Percentiles rank a stretch among this genome's conserved stretches.
Conservation (phyloP, 306 rosid genomes). For the Corylus heterophylla region DNA sequence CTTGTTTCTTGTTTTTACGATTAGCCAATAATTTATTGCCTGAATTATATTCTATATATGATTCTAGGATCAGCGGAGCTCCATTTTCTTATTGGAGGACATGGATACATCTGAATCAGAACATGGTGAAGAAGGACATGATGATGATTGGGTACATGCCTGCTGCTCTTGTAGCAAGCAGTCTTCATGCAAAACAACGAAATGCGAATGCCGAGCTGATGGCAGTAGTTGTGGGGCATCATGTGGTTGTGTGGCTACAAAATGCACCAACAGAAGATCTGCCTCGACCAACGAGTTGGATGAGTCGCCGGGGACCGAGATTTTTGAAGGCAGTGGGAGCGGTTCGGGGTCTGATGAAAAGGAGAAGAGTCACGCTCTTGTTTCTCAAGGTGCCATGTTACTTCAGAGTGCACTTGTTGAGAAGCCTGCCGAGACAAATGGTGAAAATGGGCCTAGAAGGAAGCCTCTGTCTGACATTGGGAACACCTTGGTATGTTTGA, state of each 20-base stretch:
- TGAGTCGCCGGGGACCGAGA: slow-evolving; percentile 23
- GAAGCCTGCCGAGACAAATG: slow-evolving; percentile 42
- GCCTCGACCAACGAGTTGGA: slow-evolving; percentile 25
- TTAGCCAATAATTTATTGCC: background rate
- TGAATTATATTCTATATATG: slow-evolving; percentile 3
- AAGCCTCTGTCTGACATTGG: slow-evolving; percentile 84
- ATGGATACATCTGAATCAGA: slow-evolving; percentile 82
- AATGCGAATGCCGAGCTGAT: slow-evolving; percentile 59
- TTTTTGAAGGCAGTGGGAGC: slow-evolving; percentile 29
- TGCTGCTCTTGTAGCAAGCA: slow-evolving; percentile 73
- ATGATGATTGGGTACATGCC: slow-evolving; percentile 44
- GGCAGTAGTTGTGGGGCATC: slow-evolving; percentile 56
- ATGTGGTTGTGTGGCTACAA: slow-evolving; percentile 59
- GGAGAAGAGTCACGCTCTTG: slow-evolving; percentile 50
- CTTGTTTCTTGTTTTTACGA: background rate
- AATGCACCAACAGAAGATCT: slow-evolving; percentile 59
- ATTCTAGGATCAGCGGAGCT: slow-evolving; percentile 58
- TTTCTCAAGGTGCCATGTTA: slow-evolving; percentile 74
- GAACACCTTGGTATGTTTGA: slow-evolving; percentile 59
- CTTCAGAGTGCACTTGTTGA: slow-evolving; percentile 72
- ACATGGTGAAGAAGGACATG: slow-evolving; percentile 34
- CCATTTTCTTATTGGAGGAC: slow-evolving; percentile 60
- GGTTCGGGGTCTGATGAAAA: slow-evolving; percentile 41
- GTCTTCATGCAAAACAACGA: slow-evolving; percentile 74
- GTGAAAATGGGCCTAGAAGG: slow-evolving; percentile 44